Percentiles rank a stretch among this genome's conserved stretches.
Conservation (phyloP, 768 basidiomycete species). For the Lactarius hengduanensis region DNA sequence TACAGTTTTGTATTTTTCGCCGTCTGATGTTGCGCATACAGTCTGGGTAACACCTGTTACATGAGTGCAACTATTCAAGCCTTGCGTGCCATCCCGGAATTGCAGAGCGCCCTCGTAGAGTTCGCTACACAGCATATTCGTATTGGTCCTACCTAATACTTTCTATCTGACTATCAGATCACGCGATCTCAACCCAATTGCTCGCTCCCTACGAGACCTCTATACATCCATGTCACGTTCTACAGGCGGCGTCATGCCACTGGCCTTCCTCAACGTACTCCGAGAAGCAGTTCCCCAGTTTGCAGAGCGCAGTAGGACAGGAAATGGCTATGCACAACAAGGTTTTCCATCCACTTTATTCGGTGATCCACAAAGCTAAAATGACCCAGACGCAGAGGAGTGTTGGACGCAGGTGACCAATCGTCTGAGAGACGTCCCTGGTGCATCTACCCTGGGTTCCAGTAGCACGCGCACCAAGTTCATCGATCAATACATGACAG, state of each 20-base stretch:
- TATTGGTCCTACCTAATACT: background rate
- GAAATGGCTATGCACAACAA: conserved; percentile 70
- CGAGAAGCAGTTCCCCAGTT: conserved; percentile 88
- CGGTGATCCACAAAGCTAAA: background rate
- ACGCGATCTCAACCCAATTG: conserved; percentile 35
- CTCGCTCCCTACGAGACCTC: conserved; percentile 60
- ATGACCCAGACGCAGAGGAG: conserved; percentile 73
- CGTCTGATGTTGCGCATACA: conserved; percentile 12
- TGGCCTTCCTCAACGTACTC: conserved; percentile 63
- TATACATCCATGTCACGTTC: conserved; percentile 74
- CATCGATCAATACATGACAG: conserved; percentile 79
- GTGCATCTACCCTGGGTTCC: conserved; percentile 35
- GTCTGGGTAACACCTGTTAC: conserved; percentile 93
- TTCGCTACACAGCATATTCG: conserved; percentile 37
- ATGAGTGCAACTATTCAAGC: conserved; percentile 96
- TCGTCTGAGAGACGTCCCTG: conserved; percentile 68
- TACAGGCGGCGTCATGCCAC: conserved; percentile 71
- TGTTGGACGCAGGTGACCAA: conserved; percentile 78
- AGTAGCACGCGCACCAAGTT: conserved; percentile 45
- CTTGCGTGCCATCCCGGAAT: conserved; percentile 88
- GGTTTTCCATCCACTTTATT: conserved; percentile 33
- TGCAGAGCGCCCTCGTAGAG: conserved; percentile 67
- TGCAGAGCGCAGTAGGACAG: conserved; percentile 59
- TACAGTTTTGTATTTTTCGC: conserved; percentile 34
- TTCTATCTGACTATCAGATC: conserved; percentile 5